Conservation (phyloP, 1,284 basidiomycete species). For the Melampsora medusae region DNA sequence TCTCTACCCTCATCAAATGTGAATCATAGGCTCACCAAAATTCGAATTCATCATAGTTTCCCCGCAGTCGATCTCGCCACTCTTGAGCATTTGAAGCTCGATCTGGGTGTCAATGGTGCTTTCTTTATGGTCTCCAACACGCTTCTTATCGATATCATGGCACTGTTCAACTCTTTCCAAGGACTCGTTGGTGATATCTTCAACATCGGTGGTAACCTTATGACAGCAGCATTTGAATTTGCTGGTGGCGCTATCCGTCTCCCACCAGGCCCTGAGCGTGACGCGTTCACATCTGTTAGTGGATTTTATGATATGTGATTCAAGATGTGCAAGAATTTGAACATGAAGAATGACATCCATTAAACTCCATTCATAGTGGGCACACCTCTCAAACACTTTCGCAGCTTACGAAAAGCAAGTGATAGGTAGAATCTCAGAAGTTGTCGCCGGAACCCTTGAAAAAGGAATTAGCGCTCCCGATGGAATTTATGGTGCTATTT, state of each 20-base stretch:
- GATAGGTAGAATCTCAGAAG: conserved; percentile 17
- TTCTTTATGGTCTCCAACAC: conserved; percentile 42
- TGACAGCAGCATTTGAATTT: not conserved
- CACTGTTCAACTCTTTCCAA: conserved; percentile 21
- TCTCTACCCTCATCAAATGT: not conserved
- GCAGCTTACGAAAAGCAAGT: conserved; percentile 24
- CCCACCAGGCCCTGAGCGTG: conserved; percentile 13
- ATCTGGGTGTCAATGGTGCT: conserved; percentile 35
- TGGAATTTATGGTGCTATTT: conserved; percentile 18
- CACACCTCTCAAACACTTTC: conserved; percentile 17
- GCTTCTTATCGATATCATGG: conserved; percentile 17
- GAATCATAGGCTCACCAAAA: not conserved
- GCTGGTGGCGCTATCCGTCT: conserved; percentile 1
- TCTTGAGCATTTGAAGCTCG: conserved; percentile 29
- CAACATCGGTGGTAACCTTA: conserved; percentile 26
- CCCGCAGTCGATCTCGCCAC: conserved; percentile 19
- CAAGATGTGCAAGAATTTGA: not conserved
- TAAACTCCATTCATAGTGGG: conserved; percentile 20
- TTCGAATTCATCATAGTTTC: conserved; percentile 10
- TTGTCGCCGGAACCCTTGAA: conserved; percentile 1
- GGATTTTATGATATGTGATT: not conserved
- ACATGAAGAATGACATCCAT: not conserved
- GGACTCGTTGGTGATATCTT: conserved; percentile 17
- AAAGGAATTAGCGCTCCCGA: conserved; percentile 17
- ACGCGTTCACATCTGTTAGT: conserved; percentile 27